These are phyloP conservation scores for Rhodotorula sp. DNA, from an alignment of 1,284 basidiomycete genomes.

Conservation along the genomic window DNA sequence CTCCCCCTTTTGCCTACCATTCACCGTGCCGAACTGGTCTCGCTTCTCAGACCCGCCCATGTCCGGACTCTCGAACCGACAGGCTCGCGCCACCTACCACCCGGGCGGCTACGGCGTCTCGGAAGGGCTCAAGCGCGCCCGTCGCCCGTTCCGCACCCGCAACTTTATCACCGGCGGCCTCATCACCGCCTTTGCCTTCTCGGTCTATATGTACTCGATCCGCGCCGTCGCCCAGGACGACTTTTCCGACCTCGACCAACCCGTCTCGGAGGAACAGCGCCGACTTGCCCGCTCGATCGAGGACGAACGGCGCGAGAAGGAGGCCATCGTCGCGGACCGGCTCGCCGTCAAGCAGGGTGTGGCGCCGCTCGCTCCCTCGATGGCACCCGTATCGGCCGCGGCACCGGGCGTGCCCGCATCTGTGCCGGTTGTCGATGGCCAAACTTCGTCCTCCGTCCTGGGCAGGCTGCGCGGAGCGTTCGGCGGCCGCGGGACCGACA, in stretches of 20 bases:
- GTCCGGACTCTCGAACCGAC: background rate
- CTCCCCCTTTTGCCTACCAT: too few species aligned
- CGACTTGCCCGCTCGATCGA: slow-evolving; percentile 26
- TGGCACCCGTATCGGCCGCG: background rate
- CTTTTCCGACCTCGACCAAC: slow-evolving; percentile 54
- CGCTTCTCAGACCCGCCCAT: too few species aligned
- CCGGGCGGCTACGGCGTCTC: slow-evolving; percentile 60
- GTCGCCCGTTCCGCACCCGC: slow-evolving; percentile 73
- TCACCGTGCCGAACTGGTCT: too few species aligned
- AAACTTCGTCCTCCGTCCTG: background rate
- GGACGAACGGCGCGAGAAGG: slow-evolving; percentile 26
- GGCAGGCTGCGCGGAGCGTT: slow-evolving; percentile 10
- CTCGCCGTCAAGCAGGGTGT: background rate
- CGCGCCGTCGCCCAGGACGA: slow-evolving; percentile 89
- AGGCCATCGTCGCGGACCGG: slow-evolving; percentile 18
- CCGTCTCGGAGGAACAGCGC: slow-evolving; percentile 23
- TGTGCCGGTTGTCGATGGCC: background rate
- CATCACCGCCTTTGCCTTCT: slow-evolving; percentile 73
- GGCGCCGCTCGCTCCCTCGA: background rate
- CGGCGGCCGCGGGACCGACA: slow-evolving; percentile 24
- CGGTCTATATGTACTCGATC: slow-evolving; percentile 90
- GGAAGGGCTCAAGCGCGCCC: slow-evolving; percentile 78
- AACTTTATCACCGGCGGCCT: slow-evolving; percentile 76
- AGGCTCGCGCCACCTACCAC: slow-evolving; percentile 32
- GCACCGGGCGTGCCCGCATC: background rate